A percentile compares a stretch with the other conserved stretches of the same genome.
These are phyloP conservation scores for Zarea fungicola DNA, from an alignment of 2,329 filamentous ascomycete genomes.

Conservation along the genomic window DNA sequence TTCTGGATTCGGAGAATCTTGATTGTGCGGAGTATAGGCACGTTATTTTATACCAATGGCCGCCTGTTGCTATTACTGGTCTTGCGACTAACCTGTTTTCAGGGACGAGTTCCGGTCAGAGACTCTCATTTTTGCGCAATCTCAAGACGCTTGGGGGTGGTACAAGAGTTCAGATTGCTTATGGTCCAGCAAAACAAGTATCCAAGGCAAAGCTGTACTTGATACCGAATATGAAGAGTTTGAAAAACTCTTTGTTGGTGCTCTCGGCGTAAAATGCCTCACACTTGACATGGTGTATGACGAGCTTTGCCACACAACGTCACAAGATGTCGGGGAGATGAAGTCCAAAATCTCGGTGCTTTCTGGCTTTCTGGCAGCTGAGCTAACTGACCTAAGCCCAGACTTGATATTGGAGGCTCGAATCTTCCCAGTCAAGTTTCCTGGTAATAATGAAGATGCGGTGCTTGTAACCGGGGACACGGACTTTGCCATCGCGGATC, in stretches of 20 bases:
- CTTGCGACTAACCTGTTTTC: not conserved
- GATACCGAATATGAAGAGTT: slow-evolving; percentile 25
- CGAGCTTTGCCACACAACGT: slow-evolving; percentile 21
- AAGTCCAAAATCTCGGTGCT: slow-evolving; percentile 28
- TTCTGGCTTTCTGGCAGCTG: slow-evolving; percentile 25
- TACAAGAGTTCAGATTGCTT: slow-evolving; percentile 25
- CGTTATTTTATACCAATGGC: not conserved
- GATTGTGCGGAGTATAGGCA: not conserved
- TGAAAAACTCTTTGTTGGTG: slow-evolving; percentile 25
- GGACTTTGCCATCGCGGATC: slow-evolving; percentile 32
- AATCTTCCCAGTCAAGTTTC: slow-evolving; percentile 22
- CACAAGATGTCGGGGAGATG: slow-evolving; percentile 18
- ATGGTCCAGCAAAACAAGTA: slow-evolving; percentile 28
- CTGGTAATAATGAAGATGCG: slow-evolving; percentile 14
- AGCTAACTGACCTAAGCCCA: slow-evolving; percentile 5
- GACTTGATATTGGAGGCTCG: slow-evolving; percentile 11
- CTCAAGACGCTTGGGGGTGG: slow-evolving; percentile 20
- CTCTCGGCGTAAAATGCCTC: slow-evolving; percentile 25
- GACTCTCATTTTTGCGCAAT: slow-evolving; percentile 12
- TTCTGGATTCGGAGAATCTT: not conserved
- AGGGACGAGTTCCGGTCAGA: slow-evolving; percentile 12
- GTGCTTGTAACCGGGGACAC: slow-evolving; percentile 13
- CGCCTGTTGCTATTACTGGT: not conserved
- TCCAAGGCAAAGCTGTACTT: slow-evolving; percentile 22
- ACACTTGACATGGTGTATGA: slow-evolving; percentile 27